Evolutionary conservation across 2,329 filamentous ascomycete species (phyloP).

Genomic region (Geosmithia putterillii): DNA sequence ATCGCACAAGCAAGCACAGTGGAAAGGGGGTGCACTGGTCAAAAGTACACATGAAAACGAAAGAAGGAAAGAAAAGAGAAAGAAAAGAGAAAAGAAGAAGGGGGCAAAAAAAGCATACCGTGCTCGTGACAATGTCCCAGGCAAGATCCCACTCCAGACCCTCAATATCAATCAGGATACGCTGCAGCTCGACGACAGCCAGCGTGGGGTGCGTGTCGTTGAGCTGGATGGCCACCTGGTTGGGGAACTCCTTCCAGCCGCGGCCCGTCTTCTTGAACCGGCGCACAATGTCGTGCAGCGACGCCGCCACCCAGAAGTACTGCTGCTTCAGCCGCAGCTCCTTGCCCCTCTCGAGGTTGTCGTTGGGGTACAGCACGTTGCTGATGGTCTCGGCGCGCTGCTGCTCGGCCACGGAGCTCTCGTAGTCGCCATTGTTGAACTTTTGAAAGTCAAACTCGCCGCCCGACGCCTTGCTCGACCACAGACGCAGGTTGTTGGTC

Average conservation of each 20-base stretch:
- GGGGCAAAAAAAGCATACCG: constrained; percentile 43
- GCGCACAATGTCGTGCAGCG: constrained; percentile 88
- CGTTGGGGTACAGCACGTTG: constrained; percentile 92
- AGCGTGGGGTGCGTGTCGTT: constrained; percentile 97
- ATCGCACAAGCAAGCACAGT: too few relatives aligned
- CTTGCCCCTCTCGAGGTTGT: constrained; percentile 92
- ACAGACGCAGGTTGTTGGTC: constrained; percentile 92
- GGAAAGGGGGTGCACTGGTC: too few relatives aligned
- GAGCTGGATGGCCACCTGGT: constrained; percentile 92
- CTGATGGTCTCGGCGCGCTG: constrained; percentile 99
- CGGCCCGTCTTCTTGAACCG: constrained; percentile 97
- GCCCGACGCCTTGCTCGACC: constrained; percentile 94
- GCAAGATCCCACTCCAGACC: constrained; percentile 87
- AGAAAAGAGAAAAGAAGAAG: too few relatives aligned
- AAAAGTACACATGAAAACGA: too few relatives aligned
- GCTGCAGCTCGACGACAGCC: constrained; percentile 89
- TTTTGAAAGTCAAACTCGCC: constrained; percentile 99
- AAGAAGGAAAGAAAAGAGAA: background rate
- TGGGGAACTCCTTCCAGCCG: constrained; percentile 82
- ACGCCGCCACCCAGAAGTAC: constrained; percentile 99
- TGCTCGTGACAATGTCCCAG: constrained; percentile 68
- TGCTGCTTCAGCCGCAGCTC: constrained; percentile 97
- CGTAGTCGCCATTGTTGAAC: constrained; percentile 97
- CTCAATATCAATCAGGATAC: constrained; percentile 81
- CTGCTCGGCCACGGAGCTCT: constrained; percentile 95